Base-by-base conservation (phyloP, 331 rosid species). In the Telfairia occidentalis region DNA sequence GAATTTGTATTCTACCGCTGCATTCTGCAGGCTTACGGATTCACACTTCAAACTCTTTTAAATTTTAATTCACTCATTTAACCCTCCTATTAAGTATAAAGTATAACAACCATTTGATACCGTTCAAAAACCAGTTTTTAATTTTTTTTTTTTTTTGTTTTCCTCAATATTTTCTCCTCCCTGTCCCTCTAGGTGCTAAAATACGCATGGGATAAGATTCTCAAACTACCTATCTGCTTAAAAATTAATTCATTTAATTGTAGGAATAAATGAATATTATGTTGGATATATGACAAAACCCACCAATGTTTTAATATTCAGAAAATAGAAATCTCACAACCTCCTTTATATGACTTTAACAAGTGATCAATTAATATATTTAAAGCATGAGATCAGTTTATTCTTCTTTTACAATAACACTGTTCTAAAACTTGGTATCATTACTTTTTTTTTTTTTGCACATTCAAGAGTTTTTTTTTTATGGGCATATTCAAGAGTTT, bases 11-110 rank as follows among this genome's bases (percentile, higher is more conserved):
- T 58, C 54, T 53, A 49, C 74, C 52, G 77, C 49, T 45, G 78
- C 48, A 30, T 34, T 38, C 65, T 35, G 61, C 88, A 85, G 85
- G 79, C 43, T 80, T 86, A 81, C 88, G 79, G 82, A 78, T 34
- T 37, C 35, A 53, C 29, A 7, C 60, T 26, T 53, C 61, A 23
- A 49, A 26, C 32, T 67, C 37, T 40, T 3, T 12, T 69, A 9
- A 28, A 23, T 21, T 40, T 23, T 67, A 38, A 65, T 11, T 38
- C 19, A 38, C n/a, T 10, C 42, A 67, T 28, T 59, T 0, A 24
- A 55, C 32, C 9, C n/a, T n/a, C n/a, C n/a, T n/a, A n/a, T n/a
- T n/a, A n/a, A n/a, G n/a, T n/a, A n/a, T n/a, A n/a, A n/a, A n/a
- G n/a, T n/a, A n/a, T n/a, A n/a, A n/a, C n/a, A n/a, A n/a, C n/a